Evolutionary conservation across 495 filamentous ascomycete species (phyloP), one percentile per base, ranked within the genome.

Genomic region (Apodospora peruviana): DNA sequence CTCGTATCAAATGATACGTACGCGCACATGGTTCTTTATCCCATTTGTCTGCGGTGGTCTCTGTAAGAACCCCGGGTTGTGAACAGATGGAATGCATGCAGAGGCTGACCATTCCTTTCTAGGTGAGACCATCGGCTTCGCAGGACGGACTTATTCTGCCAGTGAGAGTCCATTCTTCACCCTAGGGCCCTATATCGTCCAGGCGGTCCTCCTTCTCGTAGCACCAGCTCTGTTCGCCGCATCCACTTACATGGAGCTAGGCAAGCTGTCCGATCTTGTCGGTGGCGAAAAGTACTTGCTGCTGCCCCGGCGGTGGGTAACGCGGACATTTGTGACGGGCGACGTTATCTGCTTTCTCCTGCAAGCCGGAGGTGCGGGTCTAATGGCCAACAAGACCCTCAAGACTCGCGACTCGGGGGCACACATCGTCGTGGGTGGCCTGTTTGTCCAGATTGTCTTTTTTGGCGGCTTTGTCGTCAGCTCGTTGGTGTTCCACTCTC

Each of bases 391-490:
- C 19, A 67, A 65, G 12, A 55, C 39, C 0, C n/a, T 34, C 42
- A 11, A 29, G 16, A 51, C 48, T 9, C 48, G 57, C 24, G 38
- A 67, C 1, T 57, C 60, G 8, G 77, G 75, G 12, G 51, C 75
- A 39, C 60, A 65, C 10, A 59, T 78, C 12, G 65, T 81, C 1
- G 49, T 79, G 5, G 66, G 48, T 0, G 72, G 68, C 7, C 55
- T 74, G 16, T 55, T 75, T 32, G 60, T 78, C 18, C 77, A 80
- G 40, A 73, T 80, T 14, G 38, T 75, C 25, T 71, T 74, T 52
- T 79, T 80, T 54, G 69, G 65, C 2, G 60, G 77, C 21, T 81
- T 81, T 57, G 50, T 76, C 2, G 24, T 70, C 44, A 72, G 63
- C 24, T 69, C 72, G 1, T 14, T 75, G 3, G 14, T 73, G 0